Conservation (phyloP, 1,284 basidiomycete species). For the Tilletia indica region DNA sequence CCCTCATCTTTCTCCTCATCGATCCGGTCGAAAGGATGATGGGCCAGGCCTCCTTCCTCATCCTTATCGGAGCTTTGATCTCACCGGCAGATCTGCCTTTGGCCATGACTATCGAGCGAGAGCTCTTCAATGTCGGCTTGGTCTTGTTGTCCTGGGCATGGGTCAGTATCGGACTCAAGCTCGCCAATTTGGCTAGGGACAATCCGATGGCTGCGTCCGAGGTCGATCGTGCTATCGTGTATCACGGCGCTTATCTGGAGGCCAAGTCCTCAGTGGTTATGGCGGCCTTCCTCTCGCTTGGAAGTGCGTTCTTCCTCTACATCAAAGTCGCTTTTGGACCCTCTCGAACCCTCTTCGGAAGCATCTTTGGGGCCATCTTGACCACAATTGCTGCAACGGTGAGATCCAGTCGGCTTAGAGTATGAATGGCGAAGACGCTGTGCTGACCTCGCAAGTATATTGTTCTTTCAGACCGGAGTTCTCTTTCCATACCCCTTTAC, state of each 20-base stretch:
- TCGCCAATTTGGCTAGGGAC: conserved; percentile 66
- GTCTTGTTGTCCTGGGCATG: conserved; percentile 67
- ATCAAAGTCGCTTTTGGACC: conserved; percentile 67
- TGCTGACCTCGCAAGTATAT: conserved; percentile 62
- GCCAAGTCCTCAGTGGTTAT: conserved; percentile 65
- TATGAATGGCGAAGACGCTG: conserved; percentile 55
- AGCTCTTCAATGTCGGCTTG: conserved; percentile 65
- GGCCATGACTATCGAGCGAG: conserved; percentile 68
- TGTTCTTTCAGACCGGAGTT: neutral
- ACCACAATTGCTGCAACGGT: conserved; percentile 4
- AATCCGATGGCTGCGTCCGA: conserved; percentile 59
- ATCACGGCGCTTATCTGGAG: conserved; percentile 34
- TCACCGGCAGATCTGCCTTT: conserved; percentile 71
- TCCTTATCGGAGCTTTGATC: conserved; percentile 68
- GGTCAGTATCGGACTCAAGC: conserved; percentile 67
- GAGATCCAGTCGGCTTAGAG: conserved; percentile 60
- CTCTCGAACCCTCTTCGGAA: conserved; percentile 64
- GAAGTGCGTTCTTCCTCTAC: conserved; percentile 66
- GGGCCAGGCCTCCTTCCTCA: conserved; percentile 70
- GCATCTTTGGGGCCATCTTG: conserved; percentile 59
- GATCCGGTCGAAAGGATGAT: conserved; percentile 61
- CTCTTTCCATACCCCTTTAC: conserved; percentile 70
- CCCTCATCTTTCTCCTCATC: conserved; percentile 67
- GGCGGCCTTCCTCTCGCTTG: conserved; percentile 68
- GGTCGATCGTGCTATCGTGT: conserved; percentile 29